Evolutionary conservation across 352 stramenopile species (phyloP), one percentile per base, ranked within the genome.

Genomic region (Globisporangium sylvaticum): DNA sequence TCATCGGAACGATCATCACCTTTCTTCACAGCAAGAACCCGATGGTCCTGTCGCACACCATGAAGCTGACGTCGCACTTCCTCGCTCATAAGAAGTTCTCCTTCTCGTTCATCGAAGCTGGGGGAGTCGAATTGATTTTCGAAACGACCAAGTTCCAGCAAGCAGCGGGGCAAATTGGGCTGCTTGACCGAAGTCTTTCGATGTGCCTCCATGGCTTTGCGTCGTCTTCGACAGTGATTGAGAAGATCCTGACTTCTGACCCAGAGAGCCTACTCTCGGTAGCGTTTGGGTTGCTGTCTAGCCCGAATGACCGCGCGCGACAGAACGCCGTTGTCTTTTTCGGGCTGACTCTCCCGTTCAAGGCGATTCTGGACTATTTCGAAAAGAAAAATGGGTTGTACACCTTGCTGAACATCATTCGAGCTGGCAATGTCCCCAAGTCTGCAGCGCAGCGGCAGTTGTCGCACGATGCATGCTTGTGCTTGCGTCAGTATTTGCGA

Each of bases 291-390:
- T 62, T 94, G 29, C 67, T 94, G 1, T 89, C 84, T 0, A 94
- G 86, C 44, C 80, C 86, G 1, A 91, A 96, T 52, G 88, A 94
- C 34, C 85, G 83, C 24, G 88, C 86, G 24, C 73, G 88, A 4
- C 86, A 94, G 46, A 94, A 96, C 54, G 83, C 83, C 0, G 84
- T 96, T 9, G 83, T 94, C 18, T 96, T 94, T 64, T 96, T 92
- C 56, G 84, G 86, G 24, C 72, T 96, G 50, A 92, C 87, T 5
- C 64, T 96, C 25, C 70, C 75, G 18, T 96, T 94, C 60, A 94
- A 90, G 56, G 75, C 79, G 8, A 90, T 94, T 64, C 72, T 94
- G 27, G 88, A 96, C 34, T 87, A 86, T 62, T 96, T 96, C 62
- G 86, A 96, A 46, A 90, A 88, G 42, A 68, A 92, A 56, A 83